Evolutionary conservation across 140 eudicot species (phyloP).

Genomic region (Bidens hawaiensis): DNA sequence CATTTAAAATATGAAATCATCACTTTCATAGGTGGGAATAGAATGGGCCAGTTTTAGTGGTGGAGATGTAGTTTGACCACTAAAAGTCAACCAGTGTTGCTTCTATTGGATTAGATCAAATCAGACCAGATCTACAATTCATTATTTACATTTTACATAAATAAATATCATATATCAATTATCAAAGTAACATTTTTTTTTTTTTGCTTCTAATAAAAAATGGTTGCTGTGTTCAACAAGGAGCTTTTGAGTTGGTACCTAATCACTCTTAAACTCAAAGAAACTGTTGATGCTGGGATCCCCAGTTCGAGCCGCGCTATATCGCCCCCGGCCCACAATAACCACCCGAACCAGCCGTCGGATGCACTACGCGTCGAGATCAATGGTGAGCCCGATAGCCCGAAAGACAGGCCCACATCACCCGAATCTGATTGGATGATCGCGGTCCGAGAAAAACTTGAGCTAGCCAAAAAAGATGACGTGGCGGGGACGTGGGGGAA

Average conservation of each 20-base stretch:
- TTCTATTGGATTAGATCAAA: slow-evolving; percentile 21
- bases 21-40: background rate
- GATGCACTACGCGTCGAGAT: slow-evolving; percentile 29
- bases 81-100: slow-evolving; percentile 26
- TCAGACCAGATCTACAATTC: slow-evolving; percentile 13
- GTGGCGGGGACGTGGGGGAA: slow-evolving; percentile 67
- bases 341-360: slow-evolving; percentile 18
- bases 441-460: slow-evolving; percentile 54
- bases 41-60: background rate
- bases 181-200: background rate
- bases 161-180: background rate
- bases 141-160: no score
- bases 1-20: background rate
- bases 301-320: slow-evolving; percentile 27
- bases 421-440: slow-evolving; percentile 71
- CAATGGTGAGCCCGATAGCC: slow-evolving; percentile 28
- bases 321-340: slow-evolving; percentile 16
- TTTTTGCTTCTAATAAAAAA: slow-evolving; percentile 21
- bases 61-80: background rate
- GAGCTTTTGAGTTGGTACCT: slow-evolving; percentile 94
- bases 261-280: slow-evolving; percentile 85
- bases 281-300: slow-evolving; percentile 64
- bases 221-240: slow-evolving; percentile 94
- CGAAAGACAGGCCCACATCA: slow-evolving; percentile 28
- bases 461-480: slow-evolving; percentile 60